Evolutionary conservation across 495 filamentous ascomycete genomes (phyloP).

Genomic region (Poronia punctata): DNA sequence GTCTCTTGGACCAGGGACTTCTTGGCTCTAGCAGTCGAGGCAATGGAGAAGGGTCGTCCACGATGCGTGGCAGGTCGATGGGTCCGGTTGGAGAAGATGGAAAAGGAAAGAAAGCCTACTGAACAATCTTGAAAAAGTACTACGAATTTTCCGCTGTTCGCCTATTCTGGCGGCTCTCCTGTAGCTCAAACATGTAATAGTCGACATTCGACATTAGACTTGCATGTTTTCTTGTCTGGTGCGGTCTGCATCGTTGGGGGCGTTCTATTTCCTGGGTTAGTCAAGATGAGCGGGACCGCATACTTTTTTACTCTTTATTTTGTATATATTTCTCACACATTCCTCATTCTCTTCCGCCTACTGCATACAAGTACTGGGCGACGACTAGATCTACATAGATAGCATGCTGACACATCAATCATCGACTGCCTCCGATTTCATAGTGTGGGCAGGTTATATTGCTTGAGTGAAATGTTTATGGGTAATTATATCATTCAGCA

Average conservation of each 20-base stretch:
- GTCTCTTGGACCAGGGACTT: conserved; percentile 11
- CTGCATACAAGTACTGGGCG: too few relatives aligned
- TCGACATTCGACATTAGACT: too few relatives aligned
- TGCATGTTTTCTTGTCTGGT: neutral
- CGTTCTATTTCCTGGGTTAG: conserved; percentile 11
- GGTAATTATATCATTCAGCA: too few relatives aligned
- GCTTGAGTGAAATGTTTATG: too few relatives aligned
- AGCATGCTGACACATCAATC: too few relatives aligned
- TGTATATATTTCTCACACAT: conserved; percentile 5
- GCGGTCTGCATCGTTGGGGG: conserved; percentile 23
- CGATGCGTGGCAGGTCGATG: conserved; percentile 20
- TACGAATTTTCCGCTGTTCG: conserved; percentile 2
- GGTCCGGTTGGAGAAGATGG: neutral
- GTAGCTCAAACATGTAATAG: too few relatives aligned
- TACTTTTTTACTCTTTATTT: conserved; percentile 8
- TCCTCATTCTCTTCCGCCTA: too few relatives aligned
- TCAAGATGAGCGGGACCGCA: conserved; percentile 9
- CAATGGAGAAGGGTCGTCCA: conserved; percentile 15
- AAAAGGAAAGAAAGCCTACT: conserved; percentile 35
- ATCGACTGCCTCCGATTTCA: too few relatives aligned
- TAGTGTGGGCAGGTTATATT: too few relatives aligned
- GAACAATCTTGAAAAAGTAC: conserved; percentile 3
- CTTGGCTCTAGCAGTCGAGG: conserved; percentile 27
- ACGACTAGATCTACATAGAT: too few relatives aligned
- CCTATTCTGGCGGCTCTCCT: too few relatives aligned